Evolutionary conservation across 108 stramenopile species (phyloP).

Genomic region (Cafeteria roenbergensis): DNA sequence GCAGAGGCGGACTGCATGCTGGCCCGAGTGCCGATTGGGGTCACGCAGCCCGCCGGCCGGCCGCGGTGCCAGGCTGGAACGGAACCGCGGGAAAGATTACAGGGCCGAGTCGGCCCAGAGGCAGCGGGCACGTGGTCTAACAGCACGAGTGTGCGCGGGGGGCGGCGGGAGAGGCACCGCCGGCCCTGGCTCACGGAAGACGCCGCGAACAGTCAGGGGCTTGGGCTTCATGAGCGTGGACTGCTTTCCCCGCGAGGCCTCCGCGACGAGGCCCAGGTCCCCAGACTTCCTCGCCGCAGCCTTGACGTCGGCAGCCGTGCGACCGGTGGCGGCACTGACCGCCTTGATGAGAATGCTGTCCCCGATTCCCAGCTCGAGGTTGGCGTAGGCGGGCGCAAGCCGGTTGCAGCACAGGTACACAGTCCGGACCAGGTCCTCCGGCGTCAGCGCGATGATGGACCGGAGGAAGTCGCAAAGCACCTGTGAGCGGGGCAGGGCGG

Average conservation of each 20-base stretch:
- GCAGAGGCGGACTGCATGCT: too few relatives aligned
- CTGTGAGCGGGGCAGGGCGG: too few relatives aligned
- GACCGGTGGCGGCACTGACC: conserved; percentile 66
- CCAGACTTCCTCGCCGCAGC: conserved; percentile 64
- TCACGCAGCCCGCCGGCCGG: too few relatives aligned
- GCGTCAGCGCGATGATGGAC: conserved; percentile 24
- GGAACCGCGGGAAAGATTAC: too few relatives aligned
- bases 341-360: conserved; percentile 85
- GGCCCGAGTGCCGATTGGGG: too few relatives aligned
- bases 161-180: background rate
- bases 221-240: conserved; percentile 63
- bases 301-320: conserved; percentile 55
- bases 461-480: conserved; percentile 27
- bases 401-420: conserved; percentile 71
- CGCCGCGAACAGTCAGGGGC: conserved; percentile 45
- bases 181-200: conserved; percentile 53
- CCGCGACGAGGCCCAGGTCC: conserved; percentile 82
- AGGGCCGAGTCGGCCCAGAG: too few relatives aligned
- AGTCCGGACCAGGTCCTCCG: conserved; percentile 55
- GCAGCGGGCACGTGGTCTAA: too few relatives aligned
- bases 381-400: conserved; percentile 81
- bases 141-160: background rate
- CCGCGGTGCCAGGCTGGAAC: too few relatives aligned
- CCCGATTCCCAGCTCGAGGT: conserved; percentile 90
- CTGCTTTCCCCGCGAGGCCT: conserved; percentile 62